Evolutionary conservation across 306 rosid genomes (phyloP).

Genomic region (Delonix regia): DNA sequence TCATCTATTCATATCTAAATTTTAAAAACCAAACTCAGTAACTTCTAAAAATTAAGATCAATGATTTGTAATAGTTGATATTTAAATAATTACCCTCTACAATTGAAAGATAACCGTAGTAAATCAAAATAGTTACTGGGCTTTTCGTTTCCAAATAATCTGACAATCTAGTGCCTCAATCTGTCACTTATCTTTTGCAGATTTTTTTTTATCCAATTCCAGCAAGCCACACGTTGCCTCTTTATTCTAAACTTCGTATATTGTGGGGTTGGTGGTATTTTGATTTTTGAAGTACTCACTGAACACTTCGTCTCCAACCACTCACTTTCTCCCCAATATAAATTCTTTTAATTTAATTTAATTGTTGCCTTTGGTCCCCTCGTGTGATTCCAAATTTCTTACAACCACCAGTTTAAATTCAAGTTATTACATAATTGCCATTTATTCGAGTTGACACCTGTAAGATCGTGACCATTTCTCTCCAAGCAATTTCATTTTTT

Average conservation of each 20-base stretch:
- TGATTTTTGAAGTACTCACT: not conserved
- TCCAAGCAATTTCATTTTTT: not conserved
- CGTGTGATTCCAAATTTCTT: not conserved
- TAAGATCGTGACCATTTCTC: not conserved
- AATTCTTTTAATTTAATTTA: too few relatives aligned
- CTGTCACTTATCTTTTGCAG: not conserved
- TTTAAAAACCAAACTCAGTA: too few relatives aligned
- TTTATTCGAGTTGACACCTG: not conserved
- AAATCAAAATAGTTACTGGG: too few relatives aligned
- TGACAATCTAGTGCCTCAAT: too few relatives aligned
- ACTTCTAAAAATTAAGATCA: too few relatives aligned
- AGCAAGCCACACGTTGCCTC: not conserved
- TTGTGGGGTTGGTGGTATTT: not conserved
- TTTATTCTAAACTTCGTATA: not conserved
- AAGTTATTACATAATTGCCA: not conserved
- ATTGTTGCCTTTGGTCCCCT: not conserved
- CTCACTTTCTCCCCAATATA: not conserved
- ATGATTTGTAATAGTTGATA: too few relatives aligned
- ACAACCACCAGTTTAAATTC: not conserved
- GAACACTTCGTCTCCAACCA: not conserved
- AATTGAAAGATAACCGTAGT: too few relatives aligned
- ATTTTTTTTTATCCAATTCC: not conserved
- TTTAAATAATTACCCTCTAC: too few relatives aligned
- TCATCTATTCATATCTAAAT: too few relatives aligned
- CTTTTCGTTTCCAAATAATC: too few relatives aligned